These are phyloP conservation scores for Trametes gibbosa DNA, from an alignment of 768 basidiomycete genomes.

Conservation along the genomic window DNA sequence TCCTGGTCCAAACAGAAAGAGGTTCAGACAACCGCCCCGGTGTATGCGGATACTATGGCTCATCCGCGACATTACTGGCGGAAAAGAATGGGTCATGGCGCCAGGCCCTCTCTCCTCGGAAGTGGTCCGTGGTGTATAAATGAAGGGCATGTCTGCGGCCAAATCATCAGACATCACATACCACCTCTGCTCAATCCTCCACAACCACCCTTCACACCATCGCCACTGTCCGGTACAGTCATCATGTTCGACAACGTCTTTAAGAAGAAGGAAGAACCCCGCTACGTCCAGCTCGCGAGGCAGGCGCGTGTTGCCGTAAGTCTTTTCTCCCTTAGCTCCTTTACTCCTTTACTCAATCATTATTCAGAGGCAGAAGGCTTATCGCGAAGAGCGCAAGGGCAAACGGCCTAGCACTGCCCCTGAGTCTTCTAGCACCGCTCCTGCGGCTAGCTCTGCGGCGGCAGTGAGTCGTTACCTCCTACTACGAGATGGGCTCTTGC, in stretches of 20 bases:
- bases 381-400: neutral
- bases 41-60: too few relatives aligned
- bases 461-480: neutral
- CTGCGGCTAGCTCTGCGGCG: neutral
- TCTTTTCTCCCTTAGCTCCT: neutral
- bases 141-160: neutral
- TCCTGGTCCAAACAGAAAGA: too few relatives aligned
- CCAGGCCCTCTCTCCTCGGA: neutral
- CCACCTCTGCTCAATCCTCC: neutral
- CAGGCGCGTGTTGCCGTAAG: conserved; percentile 4
- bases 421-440: neutral
- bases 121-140: neutral
- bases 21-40: too few relatives aligned
- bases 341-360: neutral
- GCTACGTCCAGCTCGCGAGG: neutral
- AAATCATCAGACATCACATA: neutral
- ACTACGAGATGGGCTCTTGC: neutral
- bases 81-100: too few relatives aligned
- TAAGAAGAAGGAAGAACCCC: conserved; percentile 10
- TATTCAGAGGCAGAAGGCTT: neutral
- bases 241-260: conserved; percentile 11
- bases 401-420: conserved; percentile 7
- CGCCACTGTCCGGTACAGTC: conserved; percentile 8
- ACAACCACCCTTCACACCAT: neutral
- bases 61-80: too few relatives aligned